phyloP scores from a whole-genome alignment of 1,139 yeast genomes.

The Lodderomyces parapsilosis region DNA sequence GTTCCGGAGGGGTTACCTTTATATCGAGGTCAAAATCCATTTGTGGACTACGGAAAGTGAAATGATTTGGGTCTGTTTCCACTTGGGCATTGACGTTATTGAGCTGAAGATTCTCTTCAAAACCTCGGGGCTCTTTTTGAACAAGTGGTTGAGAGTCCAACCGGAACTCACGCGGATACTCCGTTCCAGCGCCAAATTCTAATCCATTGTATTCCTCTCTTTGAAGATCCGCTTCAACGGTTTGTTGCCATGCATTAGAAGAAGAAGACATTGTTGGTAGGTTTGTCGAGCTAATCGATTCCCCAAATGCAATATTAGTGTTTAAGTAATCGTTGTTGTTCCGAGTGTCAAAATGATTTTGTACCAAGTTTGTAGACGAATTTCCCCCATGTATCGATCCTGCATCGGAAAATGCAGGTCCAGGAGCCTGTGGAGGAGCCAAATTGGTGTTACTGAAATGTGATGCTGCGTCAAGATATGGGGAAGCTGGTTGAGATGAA shows the following conservation, averaged over 20 bases:
- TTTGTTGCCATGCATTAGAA: background rate
- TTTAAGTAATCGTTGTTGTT: conserved; percentile 22
- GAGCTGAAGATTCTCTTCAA: conserved; percentile 3
- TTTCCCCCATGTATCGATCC: conserved; percentile 12
- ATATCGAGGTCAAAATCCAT: conserved; percentile 14
- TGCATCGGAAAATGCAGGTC: conserved; percentile 15
- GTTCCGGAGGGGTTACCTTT: conserved; percentile 16
- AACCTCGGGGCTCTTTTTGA: background rate
- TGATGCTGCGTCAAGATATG: conserved; percentile 40
- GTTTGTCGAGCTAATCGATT: conserved; percentile 40
- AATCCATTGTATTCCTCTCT: conserved; percentile 5
- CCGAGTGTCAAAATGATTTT: conserved; percentile 8
- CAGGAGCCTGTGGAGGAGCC: conserved; percentile 12
- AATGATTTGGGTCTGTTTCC: conserved; percentile 4
- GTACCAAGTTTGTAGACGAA: conserved; percentile 9
- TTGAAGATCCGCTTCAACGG: conserved; percentile 1
- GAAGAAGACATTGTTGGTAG: conserved; percentile 18
- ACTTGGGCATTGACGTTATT: conserved; percentile 6
- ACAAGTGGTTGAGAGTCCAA: conserved; percentile 1
- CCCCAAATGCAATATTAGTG: conserved; percentile 39
- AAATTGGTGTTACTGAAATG: conserved; percentile 25
- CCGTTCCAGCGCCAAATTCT: background rate
- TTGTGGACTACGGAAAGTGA: conserved; percentile 9
- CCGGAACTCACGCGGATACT: background rate
- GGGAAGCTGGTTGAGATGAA: conserved; percentile 40